Evolutionary conservation across 176 grass and related monocot genomes (phyloP), one percentile per base, ranked within the genome.

Genomic region (Bromus sterilis): DNA sequence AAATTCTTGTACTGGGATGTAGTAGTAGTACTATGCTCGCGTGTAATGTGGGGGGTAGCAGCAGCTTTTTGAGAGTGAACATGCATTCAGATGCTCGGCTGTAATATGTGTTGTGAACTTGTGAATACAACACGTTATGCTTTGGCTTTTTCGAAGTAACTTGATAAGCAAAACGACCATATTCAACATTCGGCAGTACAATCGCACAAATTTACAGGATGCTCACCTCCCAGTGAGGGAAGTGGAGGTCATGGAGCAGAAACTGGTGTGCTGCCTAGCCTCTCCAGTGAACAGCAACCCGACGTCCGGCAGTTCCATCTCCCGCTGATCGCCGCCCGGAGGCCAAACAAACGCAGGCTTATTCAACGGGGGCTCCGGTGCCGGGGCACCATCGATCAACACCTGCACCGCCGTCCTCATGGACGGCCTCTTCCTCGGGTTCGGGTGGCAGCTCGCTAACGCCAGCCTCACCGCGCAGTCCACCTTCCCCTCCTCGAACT

Each of bases 371-470:
- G 85, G 85, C 57, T 81, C 84, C 24, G 78, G 89, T 5, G 82
- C 57, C 33, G n/a, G 9, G 5, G 74, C 66, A 11, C 77, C 89
- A 2, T 66, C 82, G 13, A 56, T 33, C 21, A 91, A 26, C 12
- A 91, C 86, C 85, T 91, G 86, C 56, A 91, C 70, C 16, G 16
- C 65, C 58, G 75, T 35, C 82, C 81, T 77, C 85, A 85, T 87
- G 11, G 85, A 91, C 20, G 81, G 85, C 39, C 85, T 78, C 85
- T 78, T 46, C 72, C 71, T 72, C 41, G 82, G 73, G 56, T 85
- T 85, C 46, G 89, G 86, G 56, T 91, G 82, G 78, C 89, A 91
- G 68, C 82, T 88, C 24, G 73, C 82, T 85, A 91, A 44, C 1
- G 85, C 86, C 85, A 88, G 66, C 37, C 57, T 88, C 72, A 91